Conservation (phyloP, 129 eudicot species). For the Helichrysum umbraculigerum region DNA sequence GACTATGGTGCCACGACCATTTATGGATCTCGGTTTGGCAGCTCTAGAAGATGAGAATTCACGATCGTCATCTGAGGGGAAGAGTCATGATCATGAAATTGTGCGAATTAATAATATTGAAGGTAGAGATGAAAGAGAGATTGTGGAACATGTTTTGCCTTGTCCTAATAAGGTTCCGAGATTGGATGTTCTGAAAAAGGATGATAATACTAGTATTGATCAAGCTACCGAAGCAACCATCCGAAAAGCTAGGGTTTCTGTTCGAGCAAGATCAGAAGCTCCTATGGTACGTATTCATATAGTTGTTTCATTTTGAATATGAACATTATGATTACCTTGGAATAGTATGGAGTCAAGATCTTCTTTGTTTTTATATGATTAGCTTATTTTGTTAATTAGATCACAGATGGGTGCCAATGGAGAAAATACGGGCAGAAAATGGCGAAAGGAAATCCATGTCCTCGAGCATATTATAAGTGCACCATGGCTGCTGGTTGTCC, state of each 20-base stretch:
- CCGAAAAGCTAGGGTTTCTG: constrained; percentile 84
- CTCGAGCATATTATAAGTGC: constrained; percentile 85
- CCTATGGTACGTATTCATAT: constrained; percentile 49
- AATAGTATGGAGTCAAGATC: background rate
- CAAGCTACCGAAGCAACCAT: constrained; percentile 73
- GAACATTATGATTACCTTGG: background rate
- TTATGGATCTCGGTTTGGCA: constrained; percentile 55
- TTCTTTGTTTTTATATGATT: constrained; percentile 1
- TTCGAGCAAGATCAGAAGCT: constrained; percentile 81
- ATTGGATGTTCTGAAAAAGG: constrained; percentile 19
- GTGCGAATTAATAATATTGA: constrained; percentile 19
- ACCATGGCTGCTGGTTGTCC: constrained; percentile 87
- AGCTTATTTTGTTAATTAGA: constrained; percentile 35
- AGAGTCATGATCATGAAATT: constrained; percentile 28
- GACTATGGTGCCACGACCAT: constrained; percentile 37
- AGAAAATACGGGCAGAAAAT: constrained; percentile 81
- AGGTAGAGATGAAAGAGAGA: constrained; percentile 30
- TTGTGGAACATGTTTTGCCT: constrained; percentile 38
- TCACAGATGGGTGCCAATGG: constrained; percentile 92
- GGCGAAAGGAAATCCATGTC: constrained; percentile 88
- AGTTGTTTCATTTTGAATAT: background rate
- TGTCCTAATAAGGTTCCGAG: constrained; percentile 47
- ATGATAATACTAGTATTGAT: constrained; percentile 38
- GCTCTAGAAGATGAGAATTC: constrained; percentile 40
- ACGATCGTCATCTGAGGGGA: constrained; percentile 46